phyloP scores from a whole-genome alignment of 2,329 filamentous ascomycete genomes.

The Orbilia quercus region DNA sequence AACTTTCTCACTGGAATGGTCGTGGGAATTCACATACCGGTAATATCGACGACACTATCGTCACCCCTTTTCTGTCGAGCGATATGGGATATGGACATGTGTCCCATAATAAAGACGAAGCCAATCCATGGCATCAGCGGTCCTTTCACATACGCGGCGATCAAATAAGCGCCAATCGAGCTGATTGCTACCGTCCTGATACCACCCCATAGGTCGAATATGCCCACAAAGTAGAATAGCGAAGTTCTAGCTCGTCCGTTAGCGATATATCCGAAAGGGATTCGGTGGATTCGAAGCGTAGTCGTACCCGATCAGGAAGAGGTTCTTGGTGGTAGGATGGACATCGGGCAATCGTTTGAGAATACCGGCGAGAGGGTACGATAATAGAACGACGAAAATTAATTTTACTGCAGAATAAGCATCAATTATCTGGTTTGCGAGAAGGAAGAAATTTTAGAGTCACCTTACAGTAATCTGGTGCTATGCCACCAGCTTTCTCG shows the following conservation, averaged over 20 bases:
- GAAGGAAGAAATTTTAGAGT: background rate
- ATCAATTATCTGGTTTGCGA: background rate
- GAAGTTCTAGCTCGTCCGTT: slow-evolving; percentile 70
- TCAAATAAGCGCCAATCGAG: slow-evolving; percentile 80
- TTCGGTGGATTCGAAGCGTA: background rate
- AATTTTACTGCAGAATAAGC: slow-evolving; percentile 79
- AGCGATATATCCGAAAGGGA: slow-evolving; percentile 2
- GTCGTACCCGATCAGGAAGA: slow-evolving; percentile 80
- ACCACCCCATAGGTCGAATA: slow-evolving; percentile 92
- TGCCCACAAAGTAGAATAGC: slow-evolving; percentile 89
- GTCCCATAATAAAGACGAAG: slow-evolving; percentile 93
- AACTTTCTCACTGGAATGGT: no score
- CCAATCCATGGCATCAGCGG: slow-evolving; percentile 98
- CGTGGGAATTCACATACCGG: slow-evolving; percentile 66
- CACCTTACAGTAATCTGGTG: slow-evolving; percentile 43
- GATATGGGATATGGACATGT: slow-evolving; percentile 92
- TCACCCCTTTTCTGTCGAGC: slow-evolving; percentile 77
- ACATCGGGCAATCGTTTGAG: slow-evolving; percentile 90
- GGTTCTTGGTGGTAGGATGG: slow-evolving; percentile 84
- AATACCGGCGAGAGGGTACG: slow-evolving; percentile 87
- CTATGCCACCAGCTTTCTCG: slow-evolving; percentile 32
- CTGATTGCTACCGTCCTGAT: slow-evolving; percentile 82
- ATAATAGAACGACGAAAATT: slow-evolving; percentile 87
- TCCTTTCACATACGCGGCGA: slow-evolving; percentile 83
- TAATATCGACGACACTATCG: slow-evolving; percentile 81